phyloP scores from a whole-genome alignment of 2,329 filamentous ascomycete genomes.

The Xylariaceae sp. region DNA sequence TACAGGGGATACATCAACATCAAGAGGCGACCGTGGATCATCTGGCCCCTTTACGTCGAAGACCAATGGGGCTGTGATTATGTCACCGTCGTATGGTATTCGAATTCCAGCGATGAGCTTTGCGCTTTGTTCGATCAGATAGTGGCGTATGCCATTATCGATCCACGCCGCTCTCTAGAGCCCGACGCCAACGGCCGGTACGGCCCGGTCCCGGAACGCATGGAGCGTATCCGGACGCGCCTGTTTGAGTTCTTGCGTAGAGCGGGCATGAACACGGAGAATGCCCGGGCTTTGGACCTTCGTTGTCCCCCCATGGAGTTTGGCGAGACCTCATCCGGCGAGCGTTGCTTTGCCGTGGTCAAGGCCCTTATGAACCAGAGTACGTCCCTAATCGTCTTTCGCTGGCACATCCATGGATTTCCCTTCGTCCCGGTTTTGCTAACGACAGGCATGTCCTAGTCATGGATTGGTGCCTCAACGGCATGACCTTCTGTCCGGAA shows the following conservation, averaged over 20 bases:
- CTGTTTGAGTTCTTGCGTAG: constrained; percentile 11
- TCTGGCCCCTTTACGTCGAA: constrained; percentile 29
- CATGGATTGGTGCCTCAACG: constrained; percentile 8
- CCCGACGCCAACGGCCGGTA: constrained; percentile 7
- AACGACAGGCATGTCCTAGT: constrained; percentile 5
- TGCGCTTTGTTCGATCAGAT: constrained; percentile 11
- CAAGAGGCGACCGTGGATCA: constrained; percentile 20
- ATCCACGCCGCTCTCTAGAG: constrained; percentile 20
- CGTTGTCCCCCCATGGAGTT: constrained; percentile 21
- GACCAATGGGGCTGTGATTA: constrained; percentile 25
- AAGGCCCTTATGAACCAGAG: constrained; percentile 20
- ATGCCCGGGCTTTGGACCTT: not conserved
- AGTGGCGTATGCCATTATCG: constrained; percentile 18
- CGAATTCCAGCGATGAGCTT: not conserved
- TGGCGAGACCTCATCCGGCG: constrained; percentile 24
- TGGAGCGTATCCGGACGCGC: constrained; percentile 4
- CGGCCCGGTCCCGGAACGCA: constrained; percentile 8
- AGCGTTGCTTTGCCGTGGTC: constrained; percentile 25
- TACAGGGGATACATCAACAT: constrained; percentile 15
- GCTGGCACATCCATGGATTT: not conserved
- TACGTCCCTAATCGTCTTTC: not conserved
- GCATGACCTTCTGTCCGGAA: not conserved
- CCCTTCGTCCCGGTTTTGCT: not conserved
- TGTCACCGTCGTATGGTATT: constrained; percentile 21
- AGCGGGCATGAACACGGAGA: constrained; percentile 8